These are phyloP conservation scores for Trichoderma asperelloides DNA, from an alignment of 495 filamentous ascomycete genomes.

Conservation along the genomic window DNA sequence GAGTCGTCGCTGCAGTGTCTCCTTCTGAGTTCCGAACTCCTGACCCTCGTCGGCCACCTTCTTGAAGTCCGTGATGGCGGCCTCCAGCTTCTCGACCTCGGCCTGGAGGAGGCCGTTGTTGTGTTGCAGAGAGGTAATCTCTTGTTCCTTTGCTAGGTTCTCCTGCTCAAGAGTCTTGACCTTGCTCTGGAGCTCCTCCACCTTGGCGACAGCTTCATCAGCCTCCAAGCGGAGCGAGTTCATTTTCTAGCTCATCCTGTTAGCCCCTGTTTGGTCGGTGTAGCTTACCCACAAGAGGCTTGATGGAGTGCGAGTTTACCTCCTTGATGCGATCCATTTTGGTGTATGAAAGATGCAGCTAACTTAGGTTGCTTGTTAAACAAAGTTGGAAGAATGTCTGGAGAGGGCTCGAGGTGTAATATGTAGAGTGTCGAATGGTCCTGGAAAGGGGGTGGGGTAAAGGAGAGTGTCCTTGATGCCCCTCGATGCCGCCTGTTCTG, in stretches of 20 bases:
- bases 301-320: slow-evolving; percentile 32
- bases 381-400: neutral
- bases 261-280: slow-evolving; percentile 16
- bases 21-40: slow-evolving; percentile 73
- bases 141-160: slow-evolving; percentile 92
- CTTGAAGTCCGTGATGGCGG: slow-evolving; percentile 68
- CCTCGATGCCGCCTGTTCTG: neutral
- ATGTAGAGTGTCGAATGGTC: slow-evolving; percentile 6
- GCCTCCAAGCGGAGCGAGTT: slow-evolving; percentile 84
- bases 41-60: slow-evolving; percentile 61
- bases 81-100: slow-evolving; percentile 86
- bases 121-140: slow-evolving; percentile 90
- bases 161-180: slow-evolving; percentile 91
- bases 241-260: slow-evolving; percentile 62
- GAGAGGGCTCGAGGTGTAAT: slow-evolving; percentile 14
- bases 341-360: neutral
- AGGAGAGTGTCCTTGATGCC: slow-evolving; percentile 2
- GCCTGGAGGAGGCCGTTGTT: slow-evolving; percentile 79
- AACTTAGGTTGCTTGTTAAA: neutral
- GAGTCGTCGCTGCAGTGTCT: slow-evolving; percentile 79
- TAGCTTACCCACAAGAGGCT: neutral
- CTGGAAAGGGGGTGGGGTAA: slow-evolving; percentile 11
- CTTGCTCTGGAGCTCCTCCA: slow-evolving; percentile 76
- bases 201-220: slow-evolving; percentile 66
- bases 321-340: slow-evolving; percentile 72